Conservation (phyloP, 192 early-diverging fungal species). For the Linnemannia hyalina region DNA sequence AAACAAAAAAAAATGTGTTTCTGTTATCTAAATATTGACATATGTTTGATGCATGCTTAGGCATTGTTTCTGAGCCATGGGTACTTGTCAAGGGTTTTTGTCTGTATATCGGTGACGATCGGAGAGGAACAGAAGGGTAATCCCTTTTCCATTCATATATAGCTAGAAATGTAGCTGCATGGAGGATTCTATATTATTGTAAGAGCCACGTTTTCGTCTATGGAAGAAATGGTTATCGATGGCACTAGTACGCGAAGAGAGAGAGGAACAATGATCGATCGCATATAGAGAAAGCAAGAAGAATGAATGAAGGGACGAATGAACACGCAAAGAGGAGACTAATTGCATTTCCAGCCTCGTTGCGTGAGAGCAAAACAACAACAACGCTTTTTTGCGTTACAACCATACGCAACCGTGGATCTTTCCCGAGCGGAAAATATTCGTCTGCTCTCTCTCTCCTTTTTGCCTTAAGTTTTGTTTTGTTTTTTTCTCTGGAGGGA, state of each 20-base stretch:
- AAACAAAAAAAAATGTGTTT: too few relatives aligned
- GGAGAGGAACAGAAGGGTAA: not conserved
- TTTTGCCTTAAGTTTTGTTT: not conserved
- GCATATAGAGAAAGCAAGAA: too few relatives aligned
- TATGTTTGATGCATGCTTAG: constrained; percentile 3
- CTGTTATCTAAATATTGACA: not conserved
- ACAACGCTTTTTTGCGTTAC: not conserved
- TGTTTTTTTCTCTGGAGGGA: not conserved
- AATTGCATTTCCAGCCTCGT: too few relatives aligned
- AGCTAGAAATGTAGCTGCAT: too few relatives aligned
- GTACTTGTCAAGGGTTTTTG: not conserved
- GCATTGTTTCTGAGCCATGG: constrained; percentile 2
- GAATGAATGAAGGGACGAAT: too few relatives aligned
- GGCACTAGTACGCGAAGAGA: too few relatives aligned
- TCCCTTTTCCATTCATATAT: not conserved
- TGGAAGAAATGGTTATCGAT: too few relatives aligned
- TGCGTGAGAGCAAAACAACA: too few relatives aligned
- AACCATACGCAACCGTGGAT: not conserved
- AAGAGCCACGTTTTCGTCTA: too few relatives aligned
- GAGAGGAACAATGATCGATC: too few relatives aligned
- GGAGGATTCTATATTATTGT: not conserved
- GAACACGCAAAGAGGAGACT: too few relatives aligned
- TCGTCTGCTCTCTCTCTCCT: not conserved
- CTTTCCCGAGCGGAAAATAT: constrained; percentile 2
- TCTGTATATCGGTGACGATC: not conserved